These are phyloP conservation scores for Fusarium dlaminii DNA, from an alignment of 2,329 filamentous ascomycete genomes.

Conservation along the genomic window DNA sequence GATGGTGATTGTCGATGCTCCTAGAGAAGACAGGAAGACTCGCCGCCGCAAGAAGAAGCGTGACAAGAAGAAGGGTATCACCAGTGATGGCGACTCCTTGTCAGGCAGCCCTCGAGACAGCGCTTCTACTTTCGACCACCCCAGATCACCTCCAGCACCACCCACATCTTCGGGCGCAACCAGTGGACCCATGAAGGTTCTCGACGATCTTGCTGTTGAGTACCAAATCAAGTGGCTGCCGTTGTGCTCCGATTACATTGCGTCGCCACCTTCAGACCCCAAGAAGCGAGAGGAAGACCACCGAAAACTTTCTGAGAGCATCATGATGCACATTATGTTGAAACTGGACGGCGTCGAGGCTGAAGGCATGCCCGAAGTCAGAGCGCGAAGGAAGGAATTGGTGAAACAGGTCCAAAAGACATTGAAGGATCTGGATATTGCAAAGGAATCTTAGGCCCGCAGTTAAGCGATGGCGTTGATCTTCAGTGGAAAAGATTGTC, in stretches of 20 bases:
- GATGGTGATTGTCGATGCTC: constrained; percentile 57
- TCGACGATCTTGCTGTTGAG: constrained; percentile 71
- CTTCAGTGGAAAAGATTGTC: constrained; percentile 23
- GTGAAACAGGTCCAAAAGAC: constrained; percentile 76
- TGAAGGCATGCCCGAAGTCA: constrained; percentile 72
- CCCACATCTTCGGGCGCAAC: constrained; percentile 42
- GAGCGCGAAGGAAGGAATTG: constrained; percentile 73
- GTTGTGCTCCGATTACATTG: constrained; percentile 69
- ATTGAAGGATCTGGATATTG: constrained; percentile 70
- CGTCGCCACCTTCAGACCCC: constrained; percentile 69
- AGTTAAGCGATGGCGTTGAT: constrained; percentile 6
- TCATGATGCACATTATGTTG: constrained; percentile 78
- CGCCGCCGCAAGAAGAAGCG: constrained; percentile 57
- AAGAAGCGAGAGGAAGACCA: constrained; percentile 79
- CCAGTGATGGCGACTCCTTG: constrained; percentile 49
- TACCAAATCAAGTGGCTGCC: constrained; percentile 74
- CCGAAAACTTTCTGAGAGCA: constrained; percentile 77
- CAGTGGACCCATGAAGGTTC: constrained; percentile 60
- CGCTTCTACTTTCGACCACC: constrained; percentile 50
- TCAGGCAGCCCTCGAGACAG: constrained; percentile 58
- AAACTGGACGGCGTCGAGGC: constrained; percentile 82
- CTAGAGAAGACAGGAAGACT: constrained; percentile 47
- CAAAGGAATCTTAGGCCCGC: constrained; percentile 39
- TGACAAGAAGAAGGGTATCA: constrained; percentile 42
- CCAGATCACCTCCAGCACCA: constrained; percentile 38